Conservation (phyloP, 768 basidiomycete species). For the Favolaschia claudopus region DNA sequence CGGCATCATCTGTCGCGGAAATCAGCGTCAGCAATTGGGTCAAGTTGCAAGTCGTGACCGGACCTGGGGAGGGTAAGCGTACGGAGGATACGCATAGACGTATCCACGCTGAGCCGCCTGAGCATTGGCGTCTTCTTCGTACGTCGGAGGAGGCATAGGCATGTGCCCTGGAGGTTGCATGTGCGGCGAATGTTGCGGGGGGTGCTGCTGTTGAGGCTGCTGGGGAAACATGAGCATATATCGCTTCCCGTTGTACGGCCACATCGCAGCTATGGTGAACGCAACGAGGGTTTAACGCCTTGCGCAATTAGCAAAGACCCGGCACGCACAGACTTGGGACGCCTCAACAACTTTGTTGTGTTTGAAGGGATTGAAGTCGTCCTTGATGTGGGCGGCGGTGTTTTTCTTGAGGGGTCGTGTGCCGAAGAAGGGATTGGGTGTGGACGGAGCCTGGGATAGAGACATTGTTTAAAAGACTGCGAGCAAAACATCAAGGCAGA, state of each 20-base stretch:
- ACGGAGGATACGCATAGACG: conserved; percentile 79
- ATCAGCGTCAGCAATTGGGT: conserved; percentile 2
- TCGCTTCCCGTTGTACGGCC: conserved; percentile 92
- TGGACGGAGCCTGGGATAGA: conserved; percentile 47
- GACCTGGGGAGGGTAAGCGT: conserved; percentile 81
- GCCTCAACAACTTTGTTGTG: conserved; percentile 83
- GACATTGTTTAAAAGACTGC: conserved; percentile 19
- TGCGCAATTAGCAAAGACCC: neutral
- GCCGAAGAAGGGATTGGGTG: conserved; percentile 92
- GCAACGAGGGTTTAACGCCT: neutral
- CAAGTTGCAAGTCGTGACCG: conserved; percentile 30
- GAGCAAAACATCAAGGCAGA: neutral
- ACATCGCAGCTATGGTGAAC: conserved; percentile 62
- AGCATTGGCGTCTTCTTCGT: conserved; percentile 79
- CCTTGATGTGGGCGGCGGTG: conserved; percentile 83
- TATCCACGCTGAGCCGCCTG: conserved; percentile 67
- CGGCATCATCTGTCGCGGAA: conserved; percentile 73
- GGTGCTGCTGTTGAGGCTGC: conserved; percentile 47
- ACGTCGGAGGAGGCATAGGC: conserved; percentile 75
- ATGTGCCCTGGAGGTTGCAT: conserved; percentile 73
- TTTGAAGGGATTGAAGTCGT: conserved; percentile 98
- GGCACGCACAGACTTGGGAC: conserved; percentile 70
- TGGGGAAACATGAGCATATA: conserved; percentile 81
- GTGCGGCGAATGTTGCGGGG: conserved; percentile 58
- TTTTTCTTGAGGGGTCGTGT: conserved; percentile 78